Evolutionary conservation across 805 yeast species (phyloP), one percentile per base, ranked within the genome.

Genomic region (Lachancea cidri): DNA sequence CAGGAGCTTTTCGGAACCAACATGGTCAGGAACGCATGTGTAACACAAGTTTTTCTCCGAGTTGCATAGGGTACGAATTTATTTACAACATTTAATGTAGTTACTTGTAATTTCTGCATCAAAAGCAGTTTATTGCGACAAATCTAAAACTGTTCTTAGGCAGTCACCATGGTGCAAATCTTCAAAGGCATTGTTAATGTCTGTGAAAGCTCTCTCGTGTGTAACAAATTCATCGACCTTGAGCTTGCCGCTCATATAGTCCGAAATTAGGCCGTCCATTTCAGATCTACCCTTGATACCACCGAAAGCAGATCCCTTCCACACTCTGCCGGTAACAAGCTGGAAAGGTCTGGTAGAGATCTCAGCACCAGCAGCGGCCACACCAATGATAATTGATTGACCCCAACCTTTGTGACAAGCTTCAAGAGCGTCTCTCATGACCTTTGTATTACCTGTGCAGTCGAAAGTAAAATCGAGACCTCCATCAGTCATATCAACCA

Each of bases 331-430:
- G 32, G 98, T 93, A 50, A 93, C 98, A 66, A 93, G 79, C 73
- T 91, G 98, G 86, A 93, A 93, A 47, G 99, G 98, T 70, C 98
- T 81, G 36, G 98, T 93, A 44, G 95, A 69, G 50, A 94, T 89
- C 71, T 93, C 98, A 69, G 88, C 75, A 52, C 98, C 99, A 31
- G 97, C 95, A 53, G 96, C 95, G 36, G 98, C 99, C 54, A 93
- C 99, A 66, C 98, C 98, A 62, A 93, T 93, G 57, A 93, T 73
- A 54, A 91, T 76, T 17, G 96, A 87, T 61, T 82, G 79, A 68
- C 99, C 99, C 97, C 98, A 93, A 51, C 99, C 99, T 70, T 89
- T 91, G 73, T 93, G 98, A 66, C 96, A 88, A 17, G 95, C 86
- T 73, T 93, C 98, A 52, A 93, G 75, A 20, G 98, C 98, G 60